Evolutionary conservation across 257 asterid genomes (phyloP).

Genomic region (Ilex aquifolium): DNA sequence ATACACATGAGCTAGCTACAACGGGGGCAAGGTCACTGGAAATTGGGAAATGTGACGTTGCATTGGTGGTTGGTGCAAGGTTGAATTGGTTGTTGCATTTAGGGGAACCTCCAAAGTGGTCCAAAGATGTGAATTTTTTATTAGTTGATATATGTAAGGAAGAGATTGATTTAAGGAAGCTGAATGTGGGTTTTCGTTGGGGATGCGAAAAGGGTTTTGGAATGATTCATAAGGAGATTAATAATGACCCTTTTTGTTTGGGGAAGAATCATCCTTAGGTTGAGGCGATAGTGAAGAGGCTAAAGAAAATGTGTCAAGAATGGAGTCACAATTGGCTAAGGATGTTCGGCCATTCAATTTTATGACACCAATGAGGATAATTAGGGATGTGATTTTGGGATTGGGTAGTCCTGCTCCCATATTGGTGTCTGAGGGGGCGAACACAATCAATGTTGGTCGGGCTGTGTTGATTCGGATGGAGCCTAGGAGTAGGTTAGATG

Average conservation of each 20-base stretch:
- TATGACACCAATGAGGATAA: constrained; percentile 85
- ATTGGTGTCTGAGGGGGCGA: constrained; percentile 87
- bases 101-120: constrained; percentile 92
- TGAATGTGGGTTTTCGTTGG: constrained; percentile 65
- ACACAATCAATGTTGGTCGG: constrained; percentile 86
- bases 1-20: constrained; percentile 76
- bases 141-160: constrained; percentile 59
- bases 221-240: constrained; percentile 58
- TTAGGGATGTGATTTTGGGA: constrained; percentile 67
- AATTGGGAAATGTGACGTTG: constrained; percentile 88
- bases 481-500: constrained; percentile 91
- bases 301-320: constrained; percentile 69
- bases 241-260: constrained; percentile 75
- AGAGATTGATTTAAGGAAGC: constrained; percentile 71
- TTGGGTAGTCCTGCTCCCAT: constrained; percentile 74
- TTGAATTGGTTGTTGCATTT: constrained; percentile 90
- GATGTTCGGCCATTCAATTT: constrained; percentile 83
- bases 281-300: constrained; percentile 51
- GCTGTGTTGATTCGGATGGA: constrained; percentile 78
- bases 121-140: constrained; percentile 73
- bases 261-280: constrained; percentile 85
- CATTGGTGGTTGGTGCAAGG: constrained; percentile 78
- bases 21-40: constrained; percentile 86
- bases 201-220: constrained; percentile 77
- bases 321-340: constrained; percentile 75